Conservation (phyloP, 2,329 filamentous ascomycete genomes). For the Phaeosphaeriaceae sp. region DNA sequence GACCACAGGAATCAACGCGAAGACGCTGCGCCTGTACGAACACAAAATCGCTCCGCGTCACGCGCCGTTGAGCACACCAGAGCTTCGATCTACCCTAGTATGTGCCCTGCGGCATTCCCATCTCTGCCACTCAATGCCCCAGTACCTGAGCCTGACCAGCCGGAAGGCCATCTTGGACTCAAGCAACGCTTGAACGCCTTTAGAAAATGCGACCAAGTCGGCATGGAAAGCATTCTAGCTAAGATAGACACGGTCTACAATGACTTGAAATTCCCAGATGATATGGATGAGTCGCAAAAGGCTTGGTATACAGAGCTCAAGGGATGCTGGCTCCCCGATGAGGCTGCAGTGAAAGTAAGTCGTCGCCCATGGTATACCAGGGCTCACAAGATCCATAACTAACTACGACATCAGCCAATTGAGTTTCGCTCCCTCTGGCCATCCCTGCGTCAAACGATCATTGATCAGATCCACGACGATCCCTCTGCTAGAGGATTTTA, state of each 20-base stretch:
- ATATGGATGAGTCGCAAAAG: conserved; percentile 4
- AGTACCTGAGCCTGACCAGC: background rate
- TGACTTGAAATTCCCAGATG: conserved; percentile 2
- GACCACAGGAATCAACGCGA: background rate
- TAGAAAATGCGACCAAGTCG: background rate
- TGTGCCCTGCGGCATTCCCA: conserved; percentile 12
- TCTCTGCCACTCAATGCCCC: background rate
- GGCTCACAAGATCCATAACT: background rate
- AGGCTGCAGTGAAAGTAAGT: conserved; percentile 3
- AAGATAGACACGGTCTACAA: conserved; percentile 11
- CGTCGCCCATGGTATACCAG: background rate
- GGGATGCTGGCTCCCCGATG: background rate
- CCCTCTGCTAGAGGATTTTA: conserved; percentile 3
- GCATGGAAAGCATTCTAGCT: conserved; percentile 1
- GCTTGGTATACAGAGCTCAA: conserved; percentile 19
- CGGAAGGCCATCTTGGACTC: conserved; percentile 1
- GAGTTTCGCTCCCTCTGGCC: conserved; percentile 19
- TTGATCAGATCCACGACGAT: conserved; percentile 21
- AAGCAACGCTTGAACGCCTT: conserved; percentile 7
- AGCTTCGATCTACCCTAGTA: background rate
- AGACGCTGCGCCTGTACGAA: background rate
- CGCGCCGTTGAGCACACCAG: background rate
- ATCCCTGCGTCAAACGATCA: conserved; percentile 27
- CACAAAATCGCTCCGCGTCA: background rate
- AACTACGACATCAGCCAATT: conserved; percentile 10